Percentiles rank a stretch among this genome's conserved stretches.
phyloP scores from a whole-genome alignment of 148 eudicot genomes.

The Amaranthus hypochondriacus region DNA sequence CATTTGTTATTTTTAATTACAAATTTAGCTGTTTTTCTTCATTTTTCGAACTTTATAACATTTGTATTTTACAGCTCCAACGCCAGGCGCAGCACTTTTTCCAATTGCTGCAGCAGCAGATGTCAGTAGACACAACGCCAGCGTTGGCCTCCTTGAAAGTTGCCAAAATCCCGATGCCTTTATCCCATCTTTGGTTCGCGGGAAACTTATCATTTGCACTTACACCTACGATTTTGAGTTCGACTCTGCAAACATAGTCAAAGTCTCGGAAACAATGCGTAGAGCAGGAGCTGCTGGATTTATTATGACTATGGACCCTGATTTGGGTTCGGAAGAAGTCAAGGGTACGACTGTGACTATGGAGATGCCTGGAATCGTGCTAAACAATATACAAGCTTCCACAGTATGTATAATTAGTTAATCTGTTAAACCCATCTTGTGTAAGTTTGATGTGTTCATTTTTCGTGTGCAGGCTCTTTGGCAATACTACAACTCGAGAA shows the following conservation, averaged over 20 bases:
- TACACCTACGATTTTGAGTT: conserved; percentile 58
- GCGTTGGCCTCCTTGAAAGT: conserved; percentile 41
- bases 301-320: conserved; percentile 61
- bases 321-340: conserved; percentile 45
- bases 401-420: conserved; percentile 30
- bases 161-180: conserved; percentile 50
- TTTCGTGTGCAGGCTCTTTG: conserved; percentile 40
- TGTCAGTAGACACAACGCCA: conserved; percentile 39
- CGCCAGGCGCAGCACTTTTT: conserved; percentile 37
- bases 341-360: conserved; percentile 53
- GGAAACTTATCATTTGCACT: conserved; percentile 58
- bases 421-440: neutral
- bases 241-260: conserved; percentile 45
- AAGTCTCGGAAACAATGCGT: conserved; percentile 47
- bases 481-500: conserved; percentile 54
- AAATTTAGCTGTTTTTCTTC: neutral
- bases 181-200: conserved; percentile 40
- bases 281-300: conserved; percentile 57
- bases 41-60: neutral
- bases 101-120: conserved; percentile 63
- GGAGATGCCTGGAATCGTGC: conserved; percentile 45
- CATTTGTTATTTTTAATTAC: neutral
- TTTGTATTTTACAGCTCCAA: conserved; percentile 41
- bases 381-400: conserved; percentile 53
- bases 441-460: neutral